Evolutionary conservation across 768 basidiomycete species (phyloP).

Genomic region (Trametes maxima): DNA sequence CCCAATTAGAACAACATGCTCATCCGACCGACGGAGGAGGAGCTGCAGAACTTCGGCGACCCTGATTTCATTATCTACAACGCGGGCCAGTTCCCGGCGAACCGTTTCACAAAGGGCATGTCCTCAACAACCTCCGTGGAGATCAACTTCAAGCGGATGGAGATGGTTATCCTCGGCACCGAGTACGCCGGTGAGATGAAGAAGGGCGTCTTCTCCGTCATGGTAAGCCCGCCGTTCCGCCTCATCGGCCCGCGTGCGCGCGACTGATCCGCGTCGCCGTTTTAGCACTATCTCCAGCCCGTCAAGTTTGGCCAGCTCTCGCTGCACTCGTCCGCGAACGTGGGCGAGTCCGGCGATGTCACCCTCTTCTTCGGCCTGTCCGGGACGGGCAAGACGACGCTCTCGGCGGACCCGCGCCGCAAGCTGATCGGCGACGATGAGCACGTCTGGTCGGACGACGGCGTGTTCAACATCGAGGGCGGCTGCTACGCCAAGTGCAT

Average conservation of each 20-base stretch:
- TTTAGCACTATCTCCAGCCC: slow-evolving; percentile 93
- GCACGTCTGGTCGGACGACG: slow-evolving; percentile 98
- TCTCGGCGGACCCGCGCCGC: slow-evolving; percentile 94
- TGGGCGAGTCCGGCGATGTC: slow-evolving; percentile 88
- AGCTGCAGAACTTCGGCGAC: slow-evolving; percentile 92
- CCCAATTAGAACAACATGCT: slow-evolving; percentile 91
- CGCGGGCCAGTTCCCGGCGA: slow-evolving; percentile 99
- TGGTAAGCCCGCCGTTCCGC: slow-evolving; percentile 51
- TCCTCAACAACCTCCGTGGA: slow-evolving; percentile 98
- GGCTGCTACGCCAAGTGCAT: slow-evolving; percentile 99
- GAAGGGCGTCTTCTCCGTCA: slow-evolving; percentile 99
- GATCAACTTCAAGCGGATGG: slow-evolving; percentile 99
- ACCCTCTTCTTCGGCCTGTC: slow-evolving; percentile 99
- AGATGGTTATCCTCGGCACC: slow-evolving; percentile 99
- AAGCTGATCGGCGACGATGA: slow-evolving; percentile 98
- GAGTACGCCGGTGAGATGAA: slow-evolving; percentile 99
- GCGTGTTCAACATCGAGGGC: slow-evolving; percentile 99
- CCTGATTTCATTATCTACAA: slow-evolving; percentile 99
- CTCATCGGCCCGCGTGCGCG: not conserved
- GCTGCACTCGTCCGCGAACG: slow-evolving; percentile 97
- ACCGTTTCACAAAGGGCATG: slow-evolving; percentile 99
- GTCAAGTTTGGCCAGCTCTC: slow-evolving; percentile 98
- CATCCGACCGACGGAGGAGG: slow-evolving; percentile 94
- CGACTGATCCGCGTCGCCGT: slow-evolving; percentile 19
- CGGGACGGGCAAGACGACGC: slow-evolving; percentile 98